Evolutionary conservation across 75 land plant species (phyloP), one percentile per base, ranked within the genome.

Genomic region (Cupressus sempervirens): DNA sequence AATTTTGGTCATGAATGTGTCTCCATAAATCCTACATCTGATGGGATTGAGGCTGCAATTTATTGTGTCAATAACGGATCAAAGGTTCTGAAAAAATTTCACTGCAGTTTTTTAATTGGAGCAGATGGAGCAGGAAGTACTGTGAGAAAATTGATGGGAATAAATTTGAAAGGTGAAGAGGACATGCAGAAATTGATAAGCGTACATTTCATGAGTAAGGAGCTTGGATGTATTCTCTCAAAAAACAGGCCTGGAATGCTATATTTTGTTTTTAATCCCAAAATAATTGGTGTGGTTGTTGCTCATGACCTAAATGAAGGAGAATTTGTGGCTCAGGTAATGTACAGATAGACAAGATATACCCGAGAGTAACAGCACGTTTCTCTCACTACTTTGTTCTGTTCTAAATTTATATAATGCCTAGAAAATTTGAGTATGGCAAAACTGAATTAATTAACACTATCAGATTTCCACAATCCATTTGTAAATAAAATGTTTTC

Each of bases 261-360:
- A 23, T 98, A 92, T 84, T 98, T 98, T 85, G 93, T 98, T 56
- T 98, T 96, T 87, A 98, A 96, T 82, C 89, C 93, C 23, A 90
- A 89, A 79, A 93, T 91, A 41, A 96, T 98, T 85, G 96, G 97
- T 14, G 98, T 96, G n/a, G 91, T 98, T 83, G 98, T 98, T 86
- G 99, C 99, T 58, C 99, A 98, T 91, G 95, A 96, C 86, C 94
- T 98, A 23, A 85, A 90, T 48, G 83, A 90, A 85, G 99, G 99
- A 50, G 99, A 98, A 86, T 98, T 98, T 88, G 92, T 98, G 23
- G 87, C 92, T 87, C 99, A 97, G 98, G 99, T 97, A 91, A 23
- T 73, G 58, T 20, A 40, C 38, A 38, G 12, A 35, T 48, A 26
- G 84, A 35, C 29, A 32, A 54, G 50, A 11, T 76, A 14, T 73